Evolutionary conservation across 2,329 filamentous ascomycete genomes (phyloP).

Genomic region (Orbilia oligospora): DNA sequence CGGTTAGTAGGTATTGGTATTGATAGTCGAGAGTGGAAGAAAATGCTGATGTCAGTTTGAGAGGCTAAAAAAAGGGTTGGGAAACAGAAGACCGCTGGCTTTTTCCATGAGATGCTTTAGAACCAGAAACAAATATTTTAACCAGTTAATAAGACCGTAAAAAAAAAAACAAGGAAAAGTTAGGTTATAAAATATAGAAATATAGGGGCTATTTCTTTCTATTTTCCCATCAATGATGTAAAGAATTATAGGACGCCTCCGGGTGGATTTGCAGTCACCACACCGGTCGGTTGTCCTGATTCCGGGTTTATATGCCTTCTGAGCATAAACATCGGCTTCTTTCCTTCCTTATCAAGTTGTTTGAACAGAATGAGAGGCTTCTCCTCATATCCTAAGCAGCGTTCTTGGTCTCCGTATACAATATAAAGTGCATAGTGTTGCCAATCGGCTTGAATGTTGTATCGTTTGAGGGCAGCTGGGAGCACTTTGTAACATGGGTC

Average conservation of each 20-base stretch:
- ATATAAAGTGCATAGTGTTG: slow-evolving; percentile 98
- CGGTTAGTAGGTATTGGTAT: slow-evolving; percentile 7
- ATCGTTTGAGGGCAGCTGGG: slow-evolving; percentile 94
- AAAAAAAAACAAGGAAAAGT: background rate
- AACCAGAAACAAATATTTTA: slow-evolving; percentile 29
- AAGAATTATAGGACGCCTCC: slow-evolving; percentile 49
- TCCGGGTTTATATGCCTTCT: slow-evolving; percentile 71
- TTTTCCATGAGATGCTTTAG: slow-evolving; percentile 56
- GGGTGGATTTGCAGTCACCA: slow-evolving; percentile 54
- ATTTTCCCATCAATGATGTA: background rate
- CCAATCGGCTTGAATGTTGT: slow-evolving; percentile 98
- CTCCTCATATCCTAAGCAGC: slow-evolving; percentile 90
- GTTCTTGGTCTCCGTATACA: slow-evolving; percentile 97
- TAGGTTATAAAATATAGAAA: background rate
- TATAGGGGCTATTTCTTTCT: background rate
- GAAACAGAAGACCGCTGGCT: slow-evolving; percentile 56
- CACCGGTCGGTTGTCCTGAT: slow-evolving; percentile 50
- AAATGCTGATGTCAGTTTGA: slow-evolving; percentile 41
- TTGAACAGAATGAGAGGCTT: slow-evolving; percentile 97
- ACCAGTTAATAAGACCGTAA: slow-evolving; percentile 18
- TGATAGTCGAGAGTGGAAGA: background rate
- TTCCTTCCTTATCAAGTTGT: slow-evolving; percentile 94
- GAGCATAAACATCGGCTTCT: slow-evolving; percentile 99
- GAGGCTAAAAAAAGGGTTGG: slow-evolving; percentile 39
- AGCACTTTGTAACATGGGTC: slow-evolving; percentile 98